Conservation (phyloP, 768 basidiomycete genomes). For the Agrocybe praecox region DNA sequence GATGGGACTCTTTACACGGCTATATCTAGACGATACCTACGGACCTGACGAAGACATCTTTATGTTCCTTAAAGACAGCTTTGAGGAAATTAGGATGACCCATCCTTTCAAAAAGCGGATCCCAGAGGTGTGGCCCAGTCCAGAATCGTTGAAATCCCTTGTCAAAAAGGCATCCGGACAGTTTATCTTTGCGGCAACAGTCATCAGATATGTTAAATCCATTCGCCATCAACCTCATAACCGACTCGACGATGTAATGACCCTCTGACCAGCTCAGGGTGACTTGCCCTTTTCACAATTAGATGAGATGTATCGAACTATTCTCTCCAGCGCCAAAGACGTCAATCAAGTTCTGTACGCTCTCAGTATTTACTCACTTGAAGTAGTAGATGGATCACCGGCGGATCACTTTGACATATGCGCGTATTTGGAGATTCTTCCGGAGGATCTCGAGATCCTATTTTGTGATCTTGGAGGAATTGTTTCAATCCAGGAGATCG, state of each 20-base stretch:
- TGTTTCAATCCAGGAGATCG: no score
- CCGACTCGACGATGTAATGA: constrained; percentile 2
- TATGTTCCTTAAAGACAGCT: not conserved
- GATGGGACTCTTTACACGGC: not conserved
- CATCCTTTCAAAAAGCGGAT: constrained; percentile 1
- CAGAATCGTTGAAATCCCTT: not conserved
- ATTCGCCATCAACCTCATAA: not conserved
- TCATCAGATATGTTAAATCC: constrained; percentile 9
- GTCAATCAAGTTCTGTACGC: not conserved
- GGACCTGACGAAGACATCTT: constrained; percentile 6
- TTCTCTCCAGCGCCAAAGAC: not conserved
- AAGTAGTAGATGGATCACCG: not conserved
- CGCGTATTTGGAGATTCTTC: no score
- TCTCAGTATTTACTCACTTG: not conserved
- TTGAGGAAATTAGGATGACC: constrained; percentile 2
- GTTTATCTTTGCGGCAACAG: constrained; percentile 18
- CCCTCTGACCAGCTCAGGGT: not conserved
- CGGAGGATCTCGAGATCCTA: no score
- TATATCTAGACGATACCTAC: not conserved
- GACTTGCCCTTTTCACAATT: not conserved
- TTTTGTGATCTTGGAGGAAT: no score
- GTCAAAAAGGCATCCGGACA: constrained; percentile 12
- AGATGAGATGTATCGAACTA: not conserved
- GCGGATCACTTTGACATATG: not conserved
- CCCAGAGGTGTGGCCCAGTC: not conserved